Evolutionary conservation across 2,329 filamentous ascomycete genomes (phyloP).

Genomic region (Acephala macrosclerotiorum): DNA sequence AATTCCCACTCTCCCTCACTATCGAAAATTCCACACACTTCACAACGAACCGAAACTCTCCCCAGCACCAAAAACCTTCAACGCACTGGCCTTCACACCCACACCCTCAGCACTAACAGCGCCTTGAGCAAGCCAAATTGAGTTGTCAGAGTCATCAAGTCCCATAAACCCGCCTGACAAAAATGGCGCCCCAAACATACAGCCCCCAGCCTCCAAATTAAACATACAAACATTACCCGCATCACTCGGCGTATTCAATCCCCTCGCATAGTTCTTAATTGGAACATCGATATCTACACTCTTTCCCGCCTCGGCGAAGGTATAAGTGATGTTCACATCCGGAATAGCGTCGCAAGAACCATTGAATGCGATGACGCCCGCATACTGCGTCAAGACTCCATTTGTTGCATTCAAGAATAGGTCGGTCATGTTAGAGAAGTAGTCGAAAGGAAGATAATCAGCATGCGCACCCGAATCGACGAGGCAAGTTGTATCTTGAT

Average conservation of each 20-base stretch:
- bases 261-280: conserved; percentile 44
- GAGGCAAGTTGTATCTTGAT: conserved; percentile 37
- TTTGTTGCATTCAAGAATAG: conserved; percentile 34
- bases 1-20: not conserved
- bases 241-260: conserved; percentile 23
- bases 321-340: conserved; percentile 39
- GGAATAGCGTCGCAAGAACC: conserved; percentile 43
- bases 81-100: conserved; percentile 12
- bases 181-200: conserved; percentile 45
- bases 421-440: not conserved
- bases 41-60: conserved; percentile 18
- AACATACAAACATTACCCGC: conserved; percentile 39
- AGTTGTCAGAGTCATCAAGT: conserved; percentile 43
- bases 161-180: conserved; percentile 44
- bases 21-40: not conserved
- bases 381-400: conserved; percentile 14
- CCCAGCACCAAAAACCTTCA: conserved; percentile 21
- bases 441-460: conserved; percentile 38
- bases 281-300: conserved; percentile 43
- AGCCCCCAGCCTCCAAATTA: conserved; percentile 40
- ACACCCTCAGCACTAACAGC: conserved; percentile 40
- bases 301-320: conserved; percentile 36
- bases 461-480: conserved; percentile 44
- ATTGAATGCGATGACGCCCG: conserved; percentile 37
- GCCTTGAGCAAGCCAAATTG: conserved; percentile 46